Evolutionary conservation across 805 yeast genomes (phyloP).

Genomic region (Candida taoyuanica): DNA sequence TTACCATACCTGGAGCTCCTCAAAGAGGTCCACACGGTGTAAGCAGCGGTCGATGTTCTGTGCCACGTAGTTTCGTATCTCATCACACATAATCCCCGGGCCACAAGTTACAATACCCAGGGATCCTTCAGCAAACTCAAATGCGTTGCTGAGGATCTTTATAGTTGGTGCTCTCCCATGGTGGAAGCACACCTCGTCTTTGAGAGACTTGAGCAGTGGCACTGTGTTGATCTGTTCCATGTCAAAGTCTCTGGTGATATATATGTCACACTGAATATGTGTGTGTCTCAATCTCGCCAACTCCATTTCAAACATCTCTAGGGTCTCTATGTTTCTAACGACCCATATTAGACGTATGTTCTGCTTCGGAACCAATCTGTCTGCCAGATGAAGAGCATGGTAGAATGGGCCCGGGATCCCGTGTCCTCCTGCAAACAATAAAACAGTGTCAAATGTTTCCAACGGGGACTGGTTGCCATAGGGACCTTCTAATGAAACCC

Average conservation of each 20-base stretch:
- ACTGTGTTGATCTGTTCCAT: background rate
- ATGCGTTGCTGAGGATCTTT: constrained; percentile 35
- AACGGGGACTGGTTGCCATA: constrained; percentile 46
- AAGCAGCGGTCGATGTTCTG: constrained; percentile 36
- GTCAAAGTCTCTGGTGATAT: constrained; percentile 34
- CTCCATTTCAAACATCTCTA: constrained; percentile 42
- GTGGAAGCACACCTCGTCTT: constrained; percentile 30
- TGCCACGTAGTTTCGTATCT: constrained; percentile 43
- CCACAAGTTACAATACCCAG: constrained; percentile 60
- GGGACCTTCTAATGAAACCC: constrained; percentile 57
- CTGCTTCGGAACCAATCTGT: constrained; percentile 24
- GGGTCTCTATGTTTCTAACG: constrained; percentile 46
- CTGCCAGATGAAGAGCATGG: constrained; percentile 31
- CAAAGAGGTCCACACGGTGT: constrained; percentile 63
- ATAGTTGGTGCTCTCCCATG: constrained; percentile 45
- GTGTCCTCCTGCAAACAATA: constrained; percentile 47
- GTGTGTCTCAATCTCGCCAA: constrained; percentile 33
- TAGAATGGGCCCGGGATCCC: constrained; percentile 49
- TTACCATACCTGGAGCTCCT: constrained; percentile 74
- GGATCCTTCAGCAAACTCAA: constrained; percentile 38
- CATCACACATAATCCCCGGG: constrained; percentile 58
- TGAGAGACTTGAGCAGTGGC: constrained; percentile 8
- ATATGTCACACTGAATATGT: constrained; percentile 31
- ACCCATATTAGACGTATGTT: constrained; percentile 56
- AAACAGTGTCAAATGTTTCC: constrained; percentile 33